phyloP scores from a whole-genome alignment of 2,329 filamentous ascomycete genomes.

The Colletotrichum liaoningense region DNA sequence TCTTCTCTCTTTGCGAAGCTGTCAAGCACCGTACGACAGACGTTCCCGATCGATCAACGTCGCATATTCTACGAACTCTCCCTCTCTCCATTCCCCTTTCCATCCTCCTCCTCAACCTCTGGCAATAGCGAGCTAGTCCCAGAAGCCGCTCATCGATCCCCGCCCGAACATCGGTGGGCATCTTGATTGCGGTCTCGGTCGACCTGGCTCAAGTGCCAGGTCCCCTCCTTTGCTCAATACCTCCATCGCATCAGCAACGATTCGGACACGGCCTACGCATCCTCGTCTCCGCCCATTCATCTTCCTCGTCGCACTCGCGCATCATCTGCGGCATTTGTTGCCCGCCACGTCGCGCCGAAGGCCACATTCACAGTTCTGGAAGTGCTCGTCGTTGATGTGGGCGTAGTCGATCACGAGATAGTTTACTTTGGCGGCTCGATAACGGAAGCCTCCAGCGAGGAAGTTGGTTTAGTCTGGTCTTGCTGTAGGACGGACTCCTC shows the following conservation, averaged over 20 bases:
- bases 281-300: not conserved
- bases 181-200: slow-evolving; percentile 12
- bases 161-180: slow-evolving; percentile 12
- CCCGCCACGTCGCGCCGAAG: not conserved
- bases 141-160: not conserved
- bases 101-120: not conserved
- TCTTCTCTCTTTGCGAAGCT: slow-evolving; percentile 22
- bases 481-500: slow-evolving; percentile 28
- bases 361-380: not conserved
- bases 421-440: slow-evolving; percentile 16
- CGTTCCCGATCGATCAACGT: slow-evolving; percentile 19
- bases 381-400: slow-evolving; percentile 16
- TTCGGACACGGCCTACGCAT: not conserved
- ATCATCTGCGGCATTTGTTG: not conserved
- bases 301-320: not conserved
- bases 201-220: slow-evolving; percentile 33
- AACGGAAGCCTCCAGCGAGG: slow-evolving; percentile 16
- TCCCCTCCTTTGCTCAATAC: slow-evolving; percentile 15
- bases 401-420: slow-evolving; percentile 1
- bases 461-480: slow-evolving; percentile 30
- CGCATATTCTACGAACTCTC: not conserved
- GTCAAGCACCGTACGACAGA: slow-evolving; percentile 3
- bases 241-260: slow-evolving; percentile 12
- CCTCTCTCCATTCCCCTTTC: not conserved
- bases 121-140: not conserved